These are phyloP conservation scores for Trichoderma afroharzianum DNA, from an alignment of 2,329 filamentous ascomycete species.

Conservation along the genomic window DNA sequence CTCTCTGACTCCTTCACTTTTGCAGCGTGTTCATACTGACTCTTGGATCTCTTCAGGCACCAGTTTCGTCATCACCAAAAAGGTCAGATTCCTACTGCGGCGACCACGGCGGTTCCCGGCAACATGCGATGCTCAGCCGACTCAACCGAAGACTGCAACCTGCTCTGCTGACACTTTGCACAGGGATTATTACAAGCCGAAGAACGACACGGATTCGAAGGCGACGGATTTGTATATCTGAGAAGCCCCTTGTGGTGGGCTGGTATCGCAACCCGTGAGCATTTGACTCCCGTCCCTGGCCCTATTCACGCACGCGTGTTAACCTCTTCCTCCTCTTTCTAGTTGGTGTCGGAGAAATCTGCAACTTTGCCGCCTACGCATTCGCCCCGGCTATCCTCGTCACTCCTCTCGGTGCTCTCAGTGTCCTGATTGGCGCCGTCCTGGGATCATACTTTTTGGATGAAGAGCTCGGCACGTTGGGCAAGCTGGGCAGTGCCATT, in stretches of 20 bases:
- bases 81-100: slow-evolving; percentile 52
- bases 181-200: slow-evolving; percentile 88
- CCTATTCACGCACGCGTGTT: slow-evolving; percentile 16
- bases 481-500: slow-evolving; percentile 92
- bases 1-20: not conserved
- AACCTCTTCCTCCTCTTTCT: slow-evolving; percentile 20
- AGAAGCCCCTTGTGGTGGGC: slow-evolving; percentile 97
- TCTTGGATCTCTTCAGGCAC: slow-evolving; percentile 55
- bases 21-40: not conserved
- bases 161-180: not conserved
- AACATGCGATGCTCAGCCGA: not conserved
- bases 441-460: slow-evolving; percentile 91
- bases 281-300: not conserved
- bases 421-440: slow-evolving; percentile 91
- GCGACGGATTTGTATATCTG: slow-evolving; percentile 91
- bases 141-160: not conserved
- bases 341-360: slow-evolving; percentile 92
- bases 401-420: slow-evolving; percentile 88
- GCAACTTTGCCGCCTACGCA: slow-evolving; percentile 97
- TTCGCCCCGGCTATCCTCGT: slow-evolving; percentile 99
- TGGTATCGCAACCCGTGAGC: slow-evolving; percentile 81
- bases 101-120: not conserved
- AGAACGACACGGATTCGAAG: slow-evolving; percentile 90
- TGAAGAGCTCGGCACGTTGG: slow-evolving; percentile 84
- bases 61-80: slow-evolving; percentile 99